These are phyloP conservation scores for Xylaria multiplex DNA, from an alignment of 2,329 filamentous ascomycete species.

Conservation along the genomic window DNA sequence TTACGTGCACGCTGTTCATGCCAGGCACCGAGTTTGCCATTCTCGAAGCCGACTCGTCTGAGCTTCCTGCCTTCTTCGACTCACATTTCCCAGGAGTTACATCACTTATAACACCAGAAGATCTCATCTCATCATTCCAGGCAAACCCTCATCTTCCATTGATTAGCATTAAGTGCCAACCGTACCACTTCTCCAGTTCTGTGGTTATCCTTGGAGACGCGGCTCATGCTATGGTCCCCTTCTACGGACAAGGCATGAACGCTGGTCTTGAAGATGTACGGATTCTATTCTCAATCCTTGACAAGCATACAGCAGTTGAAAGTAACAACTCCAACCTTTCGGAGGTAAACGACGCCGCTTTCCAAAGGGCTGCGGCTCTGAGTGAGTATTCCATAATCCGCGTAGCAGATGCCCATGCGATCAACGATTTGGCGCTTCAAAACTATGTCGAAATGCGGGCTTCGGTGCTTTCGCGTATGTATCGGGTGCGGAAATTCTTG, in stretches of 20 bases:
- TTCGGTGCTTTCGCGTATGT: slow-evolving; percentile 80
- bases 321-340: slow-evolving; percentile 53
- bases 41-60: slow-evolving; percentile 71
- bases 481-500: slow-evolving; percentile 82
- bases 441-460: slow-evolving; percentile 96
- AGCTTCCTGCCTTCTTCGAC: slow-evolving; percentile 79
- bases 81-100: slow-evolving; percentile 88
- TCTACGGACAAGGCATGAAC: slow-evolving; percentile 99
- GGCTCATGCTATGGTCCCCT: slow-evolving; percentile 97
- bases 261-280: slow-evolving; percentile 94
- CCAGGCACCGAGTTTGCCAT: slow-evolving; percentile 74
- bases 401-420: slow-evolving; percentile 82
- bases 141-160: slow-evolving; percentile 89
- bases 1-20: slow-evolving; percentile 94
- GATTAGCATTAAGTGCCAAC: slow-evolving; percentile 91
- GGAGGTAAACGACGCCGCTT: slow-evolving; percentile 58
- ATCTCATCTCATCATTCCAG: slow-evolving; percentile 78
- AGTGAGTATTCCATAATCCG: slow-evolving; percentile 79
- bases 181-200: slow-evolving; percentile 81
- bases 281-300: slow-evolving; percentile 83
- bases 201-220: slow-evolving; percentile 92
- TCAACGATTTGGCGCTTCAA: slow-evolving; percentile 88
- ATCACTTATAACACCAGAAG: slow-evolving; percentile 71
- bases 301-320: slow-evolving; percentile 67
- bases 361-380: slow-evolving; percentile 75